Conservation (phyloP, 345 rosid genomes). For the Cochlearia excelsa region DNA sequence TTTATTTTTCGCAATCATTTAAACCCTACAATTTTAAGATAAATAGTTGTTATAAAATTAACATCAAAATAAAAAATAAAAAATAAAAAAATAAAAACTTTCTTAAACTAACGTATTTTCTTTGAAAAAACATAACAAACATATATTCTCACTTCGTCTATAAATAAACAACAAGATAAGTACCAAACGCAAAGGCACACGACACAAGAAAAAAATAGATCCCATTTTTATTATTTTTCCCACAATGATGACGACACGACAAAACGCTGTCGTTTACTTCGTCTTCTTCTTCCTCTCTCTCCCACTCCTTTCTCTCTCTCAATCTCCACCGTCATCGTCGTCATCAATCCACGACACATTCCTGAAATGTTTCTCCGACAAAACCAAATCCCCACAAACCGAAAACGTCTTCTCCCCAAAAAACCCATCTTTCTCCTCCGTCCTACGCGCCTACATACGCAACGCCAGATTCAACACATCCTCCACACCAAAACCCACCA, state of each 20-base stretch:
- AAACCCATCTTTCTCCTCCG: constrained; percentile 43
- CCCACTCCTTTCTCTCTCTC: constrained; percentile 21
- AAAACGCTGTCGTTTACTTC: not conserved
- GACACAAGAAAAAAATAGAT: constrained; percentile 19
- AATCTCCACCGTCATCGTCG: constrained; percentile 17
- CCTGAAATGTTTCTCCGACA: constrained; percentile 41
- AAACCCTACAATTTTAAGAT: too few relatives aligned
- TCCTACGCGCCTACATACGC: constrained; percentile 52
- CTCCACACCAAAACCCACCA: constrained; percentile 42
- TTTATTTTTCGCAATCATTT: too few relatives aligned
- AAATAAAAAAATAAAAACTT: too few relatives aligned
- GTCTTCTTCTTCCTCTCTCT: constrained; percentile 18
- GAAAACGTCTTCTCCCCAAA: constrained; percentile 36
- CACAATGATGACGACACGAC: constrained; percentile 23
- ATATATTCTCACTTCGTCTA: constrained; percentile 12
- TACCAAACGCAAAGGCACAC: not conserved
- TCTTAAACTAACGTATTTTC: not conserved
- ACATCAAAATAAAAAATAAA: too few relatives aligned
- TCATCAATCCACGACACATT: constrained; percentile 37
- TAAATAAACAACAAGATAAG: constrained; percentile 15
- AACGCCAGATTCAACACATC: constrained; percentile 55
- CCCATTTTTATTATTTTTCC: not conserved
- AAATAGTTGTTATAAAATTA: too few relatives aligned
- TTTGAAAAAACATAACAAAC: not conserved
- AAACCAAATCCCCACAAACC: constrained; percentile 26